phyloP scores from a whole-genome alignment of 257 asterid genomes.

The Eucommia ulmoides region DNA sequence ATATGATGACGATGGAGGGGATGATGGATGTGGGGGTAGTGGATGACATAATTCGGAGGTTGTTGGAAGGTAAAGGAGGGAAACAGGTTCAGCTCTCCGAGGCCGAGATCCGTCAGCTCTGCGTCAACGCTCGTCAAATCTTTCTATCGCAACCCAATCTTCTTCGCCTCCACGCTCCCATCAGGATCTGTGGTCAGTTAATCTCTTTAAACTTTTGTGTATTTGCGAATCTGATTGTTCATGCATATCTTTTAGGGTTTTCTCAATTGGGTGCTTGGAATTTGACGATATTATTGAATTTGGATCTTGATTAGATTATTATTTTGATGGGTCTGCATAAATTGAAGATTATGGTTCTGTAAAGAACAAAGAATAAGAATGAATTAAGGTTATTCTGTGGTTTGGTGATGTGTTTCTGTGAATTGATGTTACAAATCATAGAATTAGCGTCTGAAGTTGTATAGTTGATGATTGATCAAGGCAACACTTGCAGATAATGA shows the following conservation, averaged over 20 bases:
- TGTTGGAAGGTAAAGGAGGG: constrained; percentile 80
- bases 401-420: not conserved
- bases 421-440: not conserved
- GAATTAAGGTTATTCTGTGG: not conserved
- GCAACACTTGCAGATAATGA: constrained; percentile 2
- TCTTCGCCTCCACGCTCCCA: constrained; percentile 54
- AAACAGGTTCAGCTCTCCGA: constrained; percentile 92
- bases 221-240: no score
- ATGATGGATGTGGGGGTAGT: constrained; percentile 66
- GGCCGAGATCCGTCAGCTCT: constrained; percentile 91
- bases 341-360: not conserved
- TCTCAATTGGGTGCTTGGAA: no score
- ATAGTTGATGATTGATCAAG: not conserved
- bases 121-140: constrained; percentile 73
- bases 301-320: not conserved
- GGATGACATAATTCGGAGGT: constrained; percentile 69
- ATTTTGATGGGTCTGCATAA: not conserved
- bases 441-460: not conserved
- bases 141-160: constrained; percentile 71
- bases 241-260: no score
- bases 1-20: constrained; percentile 79
- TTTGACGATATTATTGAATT: not conserved
- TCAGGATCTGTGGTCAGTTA: constrained; percentile 66
- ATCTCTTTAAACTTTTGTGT: not conserved
- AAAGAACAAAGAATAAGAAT: not conserved